Conservation (phyloP, 2,329 filamentous ascomycete genomes). For the Cadophora luteo-olivacea region DNA sequence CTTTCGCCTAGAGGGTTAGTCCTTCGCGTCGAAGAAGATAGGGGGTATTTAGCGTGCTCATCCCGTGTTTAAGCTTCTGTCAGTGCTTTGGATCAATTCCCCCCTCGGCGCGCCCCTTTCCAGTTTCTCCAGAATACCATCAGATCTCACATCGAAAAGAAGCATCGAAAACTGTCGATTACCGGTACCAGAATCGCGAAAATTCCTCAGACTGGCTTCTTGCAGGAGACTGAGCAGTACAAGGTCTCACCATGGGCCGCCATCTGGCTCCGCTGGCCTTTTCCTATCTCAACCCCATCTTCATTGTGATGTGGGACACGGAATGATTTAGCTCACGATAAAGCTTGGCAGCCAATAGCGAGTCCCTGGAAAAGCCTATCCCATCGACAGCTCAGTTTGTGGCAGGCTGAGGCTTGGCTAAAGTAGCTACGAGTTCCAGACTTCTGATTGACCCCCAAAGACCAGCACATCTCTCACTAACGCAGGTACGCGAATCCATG, state of each 20-base stretch:
- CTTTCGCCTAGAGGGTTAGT: not conserved
- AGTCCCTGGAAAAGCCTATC: not conserved
- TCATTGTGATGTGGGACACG: not conserved
- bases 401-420: not conserved
- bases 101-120: not conserved
- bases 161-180: not conserved
- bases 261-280: not conserved
- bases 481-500: slow-evolving; percentile 2
- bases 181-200: not conserved
- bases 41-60: not conserved
- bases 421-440: not conserved
- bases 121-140: not conserved
- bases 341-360: not conserved
- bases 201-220: not conserved
- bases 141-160: not conserved
- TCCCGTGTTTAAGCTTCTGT: slow-evolving; percentile 5
- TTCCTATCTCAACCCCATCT: not conserved
- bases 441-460: not conserved
- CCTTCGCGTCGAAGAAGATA: too few species aligned
- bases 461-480: not conserved
- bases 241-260: not conserved
- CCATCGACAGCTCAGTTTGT: not conserved
- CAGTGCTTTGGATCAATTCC: not conserved
- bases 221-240: not conserved
- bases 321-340: not conserved